Evolutionary conservation across 305 asterid species (phyloP).

Genomic region (Fraxinus ornus): DNA sequence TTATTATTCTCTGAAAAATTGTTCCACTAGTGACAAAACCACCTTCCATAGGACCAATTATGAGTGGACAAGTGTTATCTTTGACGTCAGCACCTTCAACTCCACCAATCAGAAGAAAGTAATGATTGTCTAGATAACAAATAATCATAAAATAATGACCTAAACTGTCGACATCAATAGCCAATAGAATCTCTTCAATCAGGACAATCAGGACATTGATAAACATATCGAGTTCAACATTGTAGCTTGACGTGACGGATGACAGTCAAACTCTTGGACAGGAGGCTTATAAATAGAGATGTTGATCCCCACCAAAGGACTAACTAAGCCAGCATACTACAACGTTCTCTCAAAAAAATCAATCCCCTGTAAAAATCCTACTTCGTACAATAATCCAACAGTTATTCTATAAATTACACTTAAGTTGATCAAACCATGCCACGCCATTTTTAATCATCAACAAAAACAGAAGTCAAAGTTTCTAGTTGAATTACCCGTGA

Average conservation of each 20-base stretch:
- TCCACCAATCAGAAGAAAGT: no score
- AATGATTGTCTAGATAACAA: not conserved
- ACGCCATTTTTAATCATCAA: not conserved
- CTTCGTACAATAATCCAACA: not conserved
- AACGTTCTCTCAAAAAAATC: not conserved
- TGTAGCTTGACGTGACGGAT: not conserved
- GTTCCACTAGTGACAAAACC: no score
- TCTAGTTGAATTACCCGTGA: not conserved
- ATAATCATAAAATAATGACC: not conserved
- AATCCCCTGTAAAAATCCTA: not conserved
- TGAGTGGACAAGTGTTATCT: not conserved
- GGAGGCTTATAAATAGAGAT: not conserved
- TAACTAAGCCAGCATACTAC: not conserved
- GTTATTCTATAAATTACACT: not conserved
- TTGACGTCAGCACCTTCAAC: not conserved
- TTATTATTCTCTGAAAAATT: no score
- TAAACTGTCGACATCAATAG: no score
- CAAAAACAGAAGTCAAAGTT: not conserved
- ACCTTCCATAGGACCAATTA: not conserved
- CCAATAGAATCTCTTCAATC: not conserved
- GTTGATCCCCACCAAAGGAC: not conserved
- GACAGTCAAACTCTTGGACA: not conserved
- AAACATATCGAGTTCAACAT: no score
- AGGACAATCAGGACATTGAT: not conserved
- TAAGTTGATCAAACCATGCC: not conserved